Evolutionary conservation across 2,329 filamentous ascomycete genomes (phyloP), one percentile per base, ranked within the genome.

Genomic region (Microdochium paspali): DNA sequence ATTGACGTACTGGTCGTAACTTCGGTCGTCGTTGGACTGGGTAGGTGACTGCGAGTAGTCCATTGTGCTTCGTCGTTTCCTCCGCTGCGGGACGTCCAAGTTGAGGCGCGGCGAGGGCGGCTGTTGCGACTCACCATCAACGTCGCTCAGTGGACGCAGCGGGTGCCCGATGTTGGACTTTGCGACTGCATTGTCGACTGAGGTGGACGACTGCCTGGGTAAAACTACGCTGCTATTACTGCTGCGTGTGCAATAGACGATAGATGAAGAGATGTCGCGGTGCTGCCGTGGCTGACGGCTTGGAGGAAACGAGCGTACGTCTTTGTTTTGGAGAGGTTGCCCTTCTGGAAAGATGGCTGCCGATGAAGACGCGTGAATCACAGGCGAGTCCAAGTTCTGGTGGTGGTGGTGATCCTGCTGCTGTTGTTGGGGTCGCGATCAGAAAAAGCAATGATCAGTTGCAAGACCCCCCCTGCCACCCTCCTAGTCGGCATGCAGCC

Each of bases 21-120:
- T 77, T 31, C 77, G 72, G 44, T 68, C 75, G 42, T 73, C 69
- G 53, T 81, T 81, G 49, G 70, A 65, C 59, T 81, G 77, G 1
- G 77, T 81, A 1, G 73, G 72, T 10, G 76, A 76, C 48, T 73
- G 70, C 10, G 73, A 76, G n/a, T 60, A 63, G 26, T 73, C 66
- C 64, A 70, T 74, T 46, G 63, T 71, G 49, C 53, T 50, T 46
- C 47, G 56, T 15, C 18, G 35, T 18, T 40, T 20, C 35, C 6
- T 40, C 15, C 10, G 18, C 18, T 9, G 35, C 4, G 35, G 35
- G 15, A 21, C 15, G 35, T 40, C 35, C 18, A 20, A 9, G 12
- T 5, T 40, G 23, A 46, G 45, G 32, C 49, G 25, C 40, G 47
- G 50, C 23, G 47, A 45, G 32, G 49, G 25, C 40, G 47, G 50